Evolutionary conservation across 805 yeast species (phyloP), one percentile per base, ranked within the genome.

Genomic region (Grigorovia humatica): DNA sequence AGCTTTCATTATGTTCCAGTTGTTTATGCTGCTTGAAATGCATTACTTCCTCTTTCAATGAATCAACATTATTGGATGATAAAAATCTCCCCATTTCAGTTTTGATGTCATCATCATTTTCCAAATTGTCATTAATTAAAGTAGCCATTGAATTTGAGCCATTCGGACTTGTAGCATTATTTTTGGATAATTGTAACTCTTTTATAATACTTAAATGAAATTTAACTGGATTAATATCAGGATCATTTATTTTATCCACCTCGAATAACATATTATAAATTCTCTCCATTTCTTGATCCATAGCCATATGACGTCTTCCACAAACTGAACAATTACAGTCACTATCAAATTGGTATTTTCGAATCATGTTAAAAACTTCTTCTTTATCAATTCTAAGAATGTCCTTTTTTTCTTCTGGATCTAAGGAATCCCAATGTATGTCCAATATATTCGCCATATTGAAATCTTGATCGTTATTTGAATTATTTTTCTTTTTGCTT

Each of bases 291-390:
- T 87, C 95, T 57, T 79, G 81, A 61, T 85, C 93, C 55, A 88
- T 77, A 15, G 87, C 80, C 48, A 72, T 67, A 59, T 83, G 80
- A 57, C 85, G 82, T 46, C 86, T 77, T 1, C 90, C 91, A 69
- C 96, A 90, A 18, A 80, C 80, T 4, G 81, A 71, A 64, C 96
- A 90, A 52, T 79, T 75, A 64, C 96, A 89, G 13, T 64, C 65
- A 52, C 61, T 60, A 40, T 56, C 59, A 55, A 74, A 73, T 60
- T 80, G 83, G 60, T 80, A 81, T 53, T 76, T 80, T 54, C 76
- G 78, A 65, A 88, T 78, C 44, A 80, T 74, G 48, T 76, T 77
- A 67, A 85, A 73, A 1, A 89, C 81, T 43, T 86, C 81, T 47
- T 79, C 79, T 62, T 82, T 83, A 57, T 85, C 87, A 45, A 86